These are phyloP conservation scores for Leucocoprinus sp. DNA, from an alignment of 768 basidiomycete genomes.

Conservation along the genomic window DNA sequence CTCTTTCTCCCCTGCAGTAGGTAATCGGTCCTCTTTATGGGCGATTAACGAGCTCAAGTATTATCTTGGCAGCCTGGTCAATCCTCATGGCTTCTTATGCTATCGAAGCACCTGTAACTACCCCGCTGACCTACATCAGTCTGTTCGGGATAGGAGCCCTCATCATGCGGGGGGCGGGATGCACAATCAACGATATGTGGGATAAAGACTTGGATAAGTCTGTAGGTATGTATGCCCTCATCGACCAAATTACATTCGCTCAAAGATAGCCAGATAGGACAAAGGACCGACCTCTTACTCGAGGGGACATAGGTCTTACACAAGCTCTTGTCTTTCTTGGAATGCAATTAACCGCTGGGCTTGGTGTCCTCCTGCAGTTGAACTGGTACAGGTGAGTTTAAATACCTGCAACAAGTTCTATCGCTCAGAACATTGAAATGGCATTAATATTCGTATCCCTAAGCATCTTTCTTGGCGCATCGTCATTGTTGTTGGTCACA, in stretches of 20 bases:
- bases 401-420: too few relatives aligned
- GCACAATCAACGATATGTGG: conserved; percentile 99
- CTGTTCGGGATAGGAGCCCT: conserved; percentile 87
- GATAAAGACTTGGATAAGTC: conserved; percentile 85
- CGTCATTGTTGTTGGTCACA: conserved; percentile 80
- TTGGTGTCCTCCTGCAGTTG: conserved; percentile 81
- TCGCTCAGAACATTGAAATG: too few relatives aligned
- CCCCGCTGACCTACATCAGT: conserved; percentile 66
- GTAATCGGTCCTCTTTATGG: conserved; percentile 21
- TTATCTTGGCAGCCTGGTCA: conserved; percentile 73
- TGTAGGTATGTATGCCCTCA: conserved; percentile 52
- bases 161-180: conserved; percentile 96
- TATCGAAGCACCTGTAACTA: conserved; percentile 52
- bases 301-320: conserved; percentile 64
- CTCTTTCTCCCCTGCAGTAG: conserved; percentile 91
- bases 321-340: conserved; percentile 81
- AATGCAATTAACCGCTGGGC: conserved; percentile 69
- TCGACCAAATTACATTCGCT: background rate
- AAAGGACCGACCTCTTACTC: conserved; percentile 78
- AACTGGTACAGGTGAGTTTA: conserved; percentile 85
- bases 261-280: conserved; percentile 59
- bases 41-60: background rate
- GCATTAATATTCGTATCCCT: too few relatives aligned
- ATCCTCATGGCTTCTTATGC: conserved; percentile 95
- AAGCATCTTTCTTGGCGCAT: conserved; percentile 90